These are phyloP conservation scores for Hirschioporus abietinus DNA, from an alignment of 768 basidiomycete genomes.

Conservation along the genomic window DNA sequence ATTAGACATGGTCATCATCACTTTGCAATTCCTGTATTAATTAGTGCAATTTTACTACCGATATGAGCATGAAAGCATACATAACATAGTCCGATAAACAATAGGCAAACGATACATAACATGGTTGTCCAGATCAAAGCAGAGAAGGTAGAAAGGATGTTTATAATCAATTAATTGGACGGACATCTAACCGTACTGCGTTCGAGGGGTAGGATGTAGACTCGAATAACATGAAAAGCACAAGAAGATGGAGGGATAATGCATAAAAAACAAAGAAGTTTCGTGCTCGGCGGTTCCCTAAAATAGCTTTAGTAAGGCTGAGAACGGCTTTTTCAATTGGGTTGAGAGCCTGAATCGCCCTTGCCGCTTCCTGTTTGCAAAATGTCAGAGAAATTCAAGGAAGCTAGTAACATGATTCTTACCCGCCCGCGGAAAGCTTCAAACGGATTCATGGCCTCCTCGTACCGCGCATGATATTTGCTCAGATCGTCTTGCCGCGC, in stretches of 20 bases:
- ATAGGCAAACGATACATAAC: constrained; percentile 12
- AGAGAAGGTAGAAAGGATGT: not conserved
- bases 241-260: constrained; percentile 69
- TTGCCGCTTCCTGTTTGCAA: constrained; percentile 75
- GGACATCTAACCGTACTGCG: constrained; percentile 47
- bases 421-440: constrained; percentile 95
- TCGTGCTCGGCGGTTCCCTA: constrained; percentile 87
- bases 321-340: constrained; percentile 88
- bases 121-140: constrained; percentile 9
- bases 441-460: constrained; percentile 97
- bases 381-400: not conserved
- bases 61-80: constrained; percentile 7
- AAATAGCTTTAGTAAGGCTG: constrained; percentile 74
- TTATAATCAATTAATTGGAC: constrained; percentile 31
- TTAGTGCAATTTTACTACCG: constrained; percentile 7
- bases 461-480: constrained; percentile 87
- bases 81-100: constrained; percentile 13
- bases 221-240: constrained; percentile 75
- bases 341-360: constrained; percentile 88
- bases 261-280: constrained; percentile 89
- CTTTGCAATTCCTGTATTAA: constrained; percentile 9
- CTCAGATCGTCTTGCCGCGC: constrained; percentile 65
- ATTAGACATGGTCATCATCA: not conserved
- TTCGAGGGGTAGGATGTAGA: constrained; percentile 51
- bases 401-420: constrained; percentile 27